These are phyloP conservation scores for Trichoderma asperelloides DNA, from an alignment of 495 filamentous ascomycete species.

Conservation along the genomic window DNA sequence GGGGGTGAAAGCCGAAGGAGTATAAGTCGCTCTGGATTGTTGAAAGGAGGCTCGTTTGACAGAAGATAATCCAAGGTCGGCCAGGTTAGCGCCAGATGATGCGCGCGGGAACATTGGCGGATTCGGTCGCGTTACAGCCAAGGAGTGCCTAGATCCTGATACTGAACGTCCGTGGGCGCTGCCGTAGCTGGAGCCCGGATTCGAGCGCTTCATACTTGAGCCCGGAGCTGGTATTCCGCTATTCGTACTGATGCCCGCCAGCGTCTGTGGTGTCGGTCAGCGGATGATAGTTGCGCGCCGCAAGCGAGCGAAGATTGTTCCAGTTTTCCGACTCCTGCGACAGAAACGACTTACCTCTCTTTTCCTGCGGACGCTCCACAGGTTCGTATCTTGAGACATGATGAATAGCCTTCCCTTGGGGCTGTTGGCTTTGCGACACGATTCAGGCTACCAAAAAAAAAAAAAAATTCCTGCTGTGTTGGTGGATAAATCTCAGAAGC, in stretches of 20 bases:
- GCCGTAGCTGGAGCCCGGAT: conserved; percentile 60
- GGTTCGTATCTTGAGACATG: conserved; percentile 69
- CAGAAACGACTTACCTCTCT: conserved; percentile 50
- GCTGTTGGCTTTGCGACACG: neutral
- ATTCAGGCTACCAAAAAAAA: neutral
- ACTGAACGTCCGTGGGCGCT: conserved; percentile 65
- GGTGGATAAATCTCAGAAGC: neutral
- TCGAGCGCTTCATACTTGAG: conserved; percentile 94
- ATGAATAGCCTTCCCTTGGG: conserved; percentile 14
- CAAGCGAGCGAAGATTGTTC: neutral
- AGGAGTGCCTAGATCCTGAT: conserved; percentile 77
- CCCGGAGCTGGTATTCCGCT: conserved; percentile 77
- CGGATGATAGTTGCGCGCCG: conserved; percentile 9
- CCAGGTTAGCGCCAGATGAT: conserved; percentile 67
- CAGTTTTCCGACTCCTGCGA: neutral
- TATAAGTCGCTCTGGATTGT: conserved; percentile 41
- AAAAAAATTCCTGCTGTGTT: neutral
- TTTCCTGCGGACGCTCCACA: conserved; percentile 65
- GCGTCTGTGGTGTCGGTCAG: conserved; percentile 44
- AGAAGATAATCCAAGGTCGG: conserved; percentile 70
- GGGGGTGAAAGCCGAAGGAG: conserved; percentile 32
- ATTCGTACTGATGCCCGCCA: conserved; percentile 68
- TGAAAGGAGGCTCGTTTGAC: conserved; percentile 79
- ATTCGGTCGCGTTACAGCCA: conserved; percentile 66
- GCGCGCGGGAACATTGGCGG: conserved; percentile 79